phyloP scores from a whole-genome alignment of 106 monocot genomes.

The Allium cepa region DNA sequence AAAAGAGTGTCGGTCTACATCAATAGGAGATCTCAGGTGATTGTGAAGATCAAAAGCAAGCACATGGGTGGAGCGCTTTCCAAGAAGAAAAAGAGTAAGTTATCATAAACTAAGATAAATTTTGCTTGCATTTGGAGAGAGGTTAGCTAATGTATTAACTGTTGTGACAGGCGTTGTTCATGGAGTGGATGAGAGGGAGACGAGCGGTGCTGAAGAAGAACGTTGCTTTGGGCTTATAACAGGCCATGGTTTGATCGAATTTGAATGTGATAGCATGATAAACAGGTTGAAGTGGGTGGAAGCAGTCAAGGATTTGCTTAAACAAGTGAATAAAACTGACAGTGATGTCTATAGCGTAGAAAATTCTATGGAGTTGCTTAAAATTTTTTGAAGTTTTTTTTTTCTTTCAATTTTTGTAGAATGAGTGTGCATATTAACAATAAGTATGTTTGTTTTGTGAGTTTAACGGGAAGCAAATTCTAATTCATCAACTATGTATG shows the following conservation, averaged over 20 bases:
- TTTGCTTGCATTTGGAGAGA: background rate
- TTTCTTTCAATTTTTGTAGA: background rate
- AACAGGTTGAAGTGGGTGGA: conserved; percentile 63
- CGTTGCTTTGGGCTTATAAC: conserved; percentile 52
- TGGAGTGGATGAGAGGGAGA: conserved; percentile 41
- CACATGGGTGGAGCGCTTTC: conserved; percentile 68
- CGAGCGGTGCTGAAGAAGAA: conserved; percentile 1
- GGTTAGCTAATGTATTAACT: background rate
- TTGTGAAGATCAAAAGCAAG: conserved; percentile 78
- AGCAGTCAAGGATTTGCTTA: conserved; percentile 40
- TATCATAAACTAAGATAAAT: no score
- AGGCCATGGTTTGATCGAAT: conserved; percentile 48
- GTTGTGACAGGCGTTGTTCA: conserved; percentile 57
- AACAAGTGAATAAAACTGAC: conserved; percentile 15
- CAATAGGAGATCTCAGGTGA: conserved; percentile 91
- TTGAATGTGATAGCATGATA: conserved; percentile 44
- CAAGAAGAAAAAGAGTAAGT: conserved; percentile 80
- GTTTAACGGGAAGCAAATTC: no score
- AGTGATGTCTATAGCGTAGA: conserved; percentile 12
- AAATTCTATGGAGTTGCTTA: conserved; percentile 35
- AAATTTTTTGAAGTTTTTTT: conserved; percentile 14
- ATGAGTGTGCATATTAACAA: no score
- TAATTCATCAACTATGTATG: no score
- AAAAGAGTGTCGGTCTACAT: conserved; percentile 63
- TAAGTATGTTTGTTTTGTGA: no score